Conservation (phyloP, 2,329 filamentous ascomycete genomes). For the Arthrobotrys pseudoclavata region DNA sequence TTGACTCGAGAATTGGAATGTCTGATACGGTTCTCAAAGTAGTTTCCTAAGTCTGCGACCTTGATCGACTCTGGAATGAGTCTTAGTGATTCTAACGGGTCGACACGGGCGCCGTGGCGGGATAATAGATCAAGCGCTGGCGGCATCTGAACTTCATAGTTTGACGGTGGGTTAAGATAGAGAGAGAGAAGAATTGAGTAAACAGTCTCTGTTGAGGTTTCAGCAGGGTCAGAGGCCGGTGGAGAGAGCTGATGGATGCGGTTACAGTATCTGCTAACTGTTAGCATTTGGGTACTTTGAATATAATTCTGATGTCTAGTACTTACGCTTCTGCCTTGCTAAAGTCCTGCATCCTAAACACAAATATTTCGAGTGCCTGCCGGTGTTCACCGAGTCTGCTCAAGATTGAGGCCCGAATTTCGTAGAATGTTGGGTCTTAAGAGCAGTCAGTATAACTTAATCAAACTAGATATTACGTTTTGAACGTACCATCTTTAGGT, state of each 20-base stretch:
- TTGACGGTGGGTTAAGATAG: slow-evolving; percentile 84
- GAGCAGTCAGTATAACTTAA: slow-evolving; percentile 52
- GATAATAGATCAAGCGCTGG: slow-evolving; percentile 90
- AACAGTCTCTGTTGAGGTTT: slow-evolving; percentile 73
- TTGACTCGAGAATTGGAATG: slow-evolving; percentile 85
- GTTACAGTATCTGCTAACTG: slow-evolving; percentile 81
- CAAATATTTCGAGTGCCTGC: slow-evolving; percentile 96
- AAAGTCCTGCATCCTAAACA: slow-evolving; percentile 91
- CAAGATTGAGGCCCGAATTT: slow-evolving; percentile 88
- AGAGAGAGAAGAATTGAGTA: slow-evolving; percentile 92
- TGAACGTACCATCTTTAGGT: slow-evolving; percentile 78
- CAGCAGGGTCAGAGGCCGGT: slow-evolving; percentile 65
- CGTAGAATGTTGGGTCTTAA: slow-evolving; percentile 85
- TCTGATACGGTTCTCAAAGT: slow-evolving; percentile 91
- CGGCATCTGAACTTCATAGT: slow-evolving; percentile 73
- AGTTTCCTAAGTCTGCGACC: slow-evolving; percentile 83
- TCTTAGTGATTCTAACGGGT: slow-evolving; percentile 85
- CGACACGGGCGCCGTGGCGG: slow-evolving; percentile 90
- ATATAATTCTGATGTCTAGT: slow-evolving; percentile 18
- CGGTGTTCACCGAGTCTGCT: slow-evolving; percentile 96
- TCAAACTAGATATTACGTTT: slow-evolving; percentile 8
- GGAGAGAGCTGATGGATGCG: slow-evolving; percentile 75
- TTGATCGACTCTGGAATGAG: slow-evolving; percentile 86
- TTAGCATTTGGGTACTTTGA: slow-evolving; percentile 55
- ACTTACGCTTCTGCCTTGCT: slow-evolving; percentile 90